phyloP scores from a whole-genome alignment of 257 asterid genomes.

The Petunia axillaris region DNA sequence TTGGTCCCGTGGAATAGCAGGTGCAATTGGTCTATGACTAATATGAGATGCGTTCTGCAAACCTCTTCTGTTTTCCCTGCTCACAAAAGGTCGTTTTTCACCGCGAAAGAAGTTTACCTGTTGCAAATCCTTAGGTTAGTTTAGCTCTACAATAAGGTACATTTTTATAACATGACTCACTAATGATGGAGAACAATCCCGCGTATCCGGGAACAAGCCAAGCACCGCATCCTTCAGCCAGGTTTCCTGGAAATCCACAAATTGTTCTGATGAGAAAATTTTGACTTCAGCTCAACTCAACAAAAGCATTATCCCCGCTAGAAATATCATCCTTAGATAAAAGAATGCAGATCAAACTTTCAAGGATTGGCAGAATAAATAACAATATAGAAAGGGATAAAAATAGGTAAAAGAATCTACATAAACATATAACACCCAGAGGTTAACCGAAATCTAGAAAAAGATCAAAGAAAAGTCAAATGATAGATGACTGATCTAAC shows the following conservation, averaged over 20 bases:
- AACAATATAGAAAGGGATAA: not conserved
- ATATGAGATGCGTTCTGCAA: conserved; percentile 54
- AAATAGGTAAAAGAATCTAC: not conserved
- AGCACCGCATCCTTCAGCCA: conserved; percentile 93
- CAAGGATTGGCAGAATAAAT: not conserved
- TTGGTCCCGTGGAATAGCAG: conserved; percentile 52
- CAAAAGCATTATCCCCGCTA: conserved; percentile 24
- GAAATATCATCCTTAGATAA: conserved; percentile 18
- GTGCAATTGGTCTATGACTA: conserved; percentile 62
- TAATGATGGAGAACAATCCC: conserved; percentile 80
- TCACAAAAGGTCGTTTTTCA: conserved; percentile 66
- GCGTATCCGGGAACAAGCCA: conserved; percentile 83
- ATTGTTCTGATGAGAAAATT: conserved; percentile 26
- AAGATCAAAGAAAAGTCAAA: conserved; percentile 9
- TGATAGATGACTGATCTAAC: not conserved
- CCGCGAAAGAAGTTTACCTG: conserved; percentile 76
- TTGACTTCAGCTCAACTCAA: conserved; percentile 21
- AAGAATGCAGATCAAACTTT: not conserved
- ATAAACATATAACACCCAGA: not conserved
- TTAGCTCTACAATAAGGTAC: conserved; percentile 18
- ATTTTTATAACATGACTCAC: conserved; percentile 44
- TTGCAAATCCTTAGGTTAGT: conserved; percentile 36
- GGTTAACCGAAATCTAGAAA: not conserved
- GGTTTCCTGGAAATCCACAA: conserved; percentile 60
- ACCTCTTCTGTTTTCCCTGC: conserved; percentile 58